Conservation (phyloP, 352 stramenopile species). For the Pythium angustatum region DNA sequence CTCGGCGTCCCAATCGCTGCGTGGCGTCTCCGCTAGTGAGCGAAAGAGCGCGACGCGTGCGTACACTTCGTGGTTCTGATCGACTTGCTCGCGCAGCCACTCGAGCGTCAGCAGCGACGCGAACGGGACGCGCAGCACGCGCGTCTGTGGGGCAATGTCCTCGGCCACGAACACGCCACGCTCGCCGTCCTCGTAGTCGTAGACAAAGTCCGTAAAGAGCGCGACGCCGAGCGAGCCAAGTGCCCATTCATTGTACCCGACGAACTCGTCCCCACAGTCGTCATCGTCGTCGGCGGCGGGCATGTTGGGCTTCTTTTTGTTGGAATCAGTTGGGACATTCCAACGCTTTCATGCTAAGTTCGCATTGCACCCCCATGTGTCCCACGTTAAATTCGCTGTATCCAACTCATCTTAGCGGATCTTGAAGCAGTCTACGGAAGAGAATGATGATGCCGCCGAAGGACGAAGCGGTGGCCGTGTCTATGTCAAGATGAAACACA, state of each 20-base stretch:
- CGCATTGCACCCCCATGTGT: not conserved
- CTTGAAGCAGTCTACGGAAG: too few species aligned
- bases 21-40: conserved; percentile 28
- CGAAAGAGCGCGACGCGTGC: conserved; percentile 52
- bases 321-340: not conserved
- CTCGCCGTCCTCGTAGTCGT: conserved; percentile 62
- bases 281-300: conserved; percentile 7
- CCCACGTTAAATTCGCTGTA: too few species aligned
- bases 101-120: conserved; percentile 56
- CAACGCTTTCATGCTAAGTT: not conserved
- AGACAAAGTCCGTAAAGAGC: conserved; percentile 81
- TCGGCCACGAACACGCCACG: conserved; percentile 81
- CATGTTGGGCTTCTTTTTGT: not conserved
- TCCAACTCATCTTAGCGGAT: not conserved
- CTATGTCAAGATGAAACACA: too few species aligned
- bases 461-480: too few species aligned
- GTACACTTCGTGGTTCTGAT: conserved; percentile 36
- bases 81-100: conserved; percentile 31
- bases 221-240: conserved; percentile 46
- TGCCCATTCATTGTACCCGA: conserved; percentile 82
- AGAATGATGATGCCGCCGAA: too few species aligned
- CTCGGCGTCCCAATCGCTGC: conserved; percentile 23
- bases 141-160: conserved; percentile 70
- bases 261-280: conserved; percentile 26
- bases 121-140: conserved; percentile 68